Evolutionary conservation across 495 filamentous ascomycete genomes (phyloP).

Genomic region (Coniosporium apollinis): DNA sequence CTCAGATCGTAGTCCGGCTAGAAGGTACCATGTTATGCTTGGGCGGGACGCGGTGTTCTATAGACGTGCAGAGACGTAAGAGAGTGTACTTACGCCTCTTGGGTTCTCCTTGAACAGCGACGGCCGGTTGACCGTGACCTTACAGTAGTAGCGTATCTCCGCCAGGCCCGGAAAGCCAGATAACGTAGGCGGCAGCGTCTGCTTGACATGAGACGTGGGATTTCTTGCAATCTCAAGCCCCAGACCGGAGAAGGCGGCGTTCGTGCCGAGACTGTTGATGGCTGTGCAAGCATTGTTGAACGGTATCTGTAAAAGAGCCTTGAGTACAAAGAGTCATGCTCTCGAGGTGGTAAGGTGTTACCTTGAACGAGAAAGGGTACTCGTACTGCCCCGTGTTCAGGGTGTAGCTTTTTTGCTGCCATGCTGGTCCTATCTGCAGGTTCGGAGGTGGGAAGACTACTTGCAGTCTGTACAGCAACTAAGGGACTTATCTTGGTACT

Average conservation of each 20-base stretch:
- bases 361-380: conserved; percentile 84
- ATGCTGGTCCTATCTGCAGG: conserved; percentile 27
- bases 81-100: conserved; percentile 32
- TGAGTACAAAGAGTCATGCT: background rate
- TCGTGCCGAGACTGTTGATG: conserved; percentile 34
- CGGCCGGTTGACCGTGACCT: conserved; percentile 71
- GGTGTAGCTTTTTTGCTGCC: conserved; percentile 32
- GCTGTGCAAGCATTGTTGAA: conserved; percentile 77
- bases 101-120: conserved; percentile 78
- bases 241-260: conserved; percentile 36
- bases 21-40: no score
- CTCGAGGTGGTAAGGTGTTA: conserved; percentile 11
- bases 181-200: conserved; percentile 75
- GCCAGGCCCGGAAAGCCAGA: conserved; percentile 66
- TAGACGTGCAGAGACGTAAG: background rate
- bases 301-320: conserved; percentile 37
- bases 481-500: no score
- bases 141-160: conserved; percentile 84
- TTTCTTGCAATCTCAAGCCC: conserved; percentile 40
- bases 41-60: no score
- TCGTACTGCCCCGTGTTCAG: conserved; percentile 64
- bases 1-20: no score
- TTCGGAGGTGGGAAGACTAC: conserved; percentile 45
- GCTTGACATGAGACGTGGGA: conserved; percentile 49
- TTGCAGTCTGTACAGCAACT: conserved; percentile 51